Base-by-base conservation (phyloP, 1,139 yeast genomes). In the Taiozyma sp. region DNA sequence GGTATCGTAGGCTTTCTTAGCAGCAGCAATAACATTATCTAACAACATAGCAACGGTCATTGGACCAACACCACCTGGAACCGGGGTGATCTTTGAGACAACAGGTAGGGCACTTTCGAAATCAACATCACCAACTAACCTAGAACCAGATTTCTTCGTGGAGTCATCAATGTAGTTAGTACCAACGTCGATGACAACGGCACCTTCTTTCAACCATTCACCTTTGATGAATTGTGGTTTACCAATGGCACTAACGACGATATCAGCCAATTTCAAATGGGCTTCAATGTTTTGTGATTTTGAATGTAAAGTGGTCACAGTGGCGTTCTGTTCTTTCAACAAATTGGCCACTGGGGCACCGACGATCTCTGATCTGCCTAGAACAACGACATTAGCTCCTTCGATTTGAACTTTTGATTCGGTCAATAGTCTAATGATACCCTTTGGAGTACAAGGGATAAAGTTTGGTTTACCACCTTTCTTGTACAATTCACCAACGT, bases 61-160 rank as follows among this genome's bases (percentile, higher is more conserved):
- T 59, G 95, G 95, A 41, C 95, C 95, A 58, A 86, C 95, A 59
- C 95, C 95, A 67, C 95, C 93, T 39, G 95, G 95, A 48, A 86
- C 95, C 6, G 95, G 95, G 7, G 95, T 85, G 49, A 86, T 73
- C 60, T 74, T 80, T 2, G 84, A 72, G 2, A 89, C 85, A 57
- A 74, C 75, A 48, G 75, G 69, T 50, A 72, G 71, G 50, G 84
- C 86, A 39, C 78, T 69, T 47, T 73, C 81, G 62, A 72, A 85
- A 58, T 85, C 90, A 34, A 83, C 93, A 66, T 86, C 95, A 57
- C 95, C 95, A 19, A 85, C 90, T 61, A 86, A 73, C 62, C 75
- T 78, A 58, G 73, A 74, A 32, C 91, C 91, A 16, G 83, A 79
- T 62, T 81, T 83, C 56, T 81, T 83, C 29, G 76, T 65, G 11